Evolutionary conservation across 2,329 filamentous ascomycete species (phyloP).

Genomic region (Fusarium falciforme): DNA sequence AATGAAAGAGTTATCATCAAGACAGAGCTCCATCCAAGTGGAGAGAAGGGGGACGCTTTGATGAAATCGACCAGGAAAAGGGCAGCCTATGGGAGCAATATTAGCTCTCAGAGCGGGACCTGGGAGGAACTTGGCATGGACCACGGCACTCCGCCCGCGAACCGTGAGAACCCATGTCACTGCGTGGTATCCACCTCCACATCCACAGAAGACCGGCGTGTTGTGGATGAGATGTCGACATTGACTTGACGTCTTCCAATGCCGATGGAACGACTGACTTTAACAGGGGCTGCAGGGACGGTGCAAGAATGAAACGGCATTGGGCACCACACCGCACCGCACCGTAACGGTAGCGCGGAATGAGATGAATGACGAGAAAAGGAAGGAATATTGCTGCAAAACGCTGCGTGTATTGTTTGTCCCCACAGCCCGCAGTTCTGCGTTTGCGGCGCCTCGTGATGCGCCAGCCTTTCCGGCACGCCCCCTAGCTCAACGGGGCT

Average conservation of each 20-base stretch:
- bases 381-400: neutral
- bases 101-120: slow-evolving; percentile 24
- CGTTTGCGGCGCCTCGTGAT: slow-evolving; percentile 42
- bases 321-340: neutral
- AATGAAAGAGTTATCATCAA: neutral
- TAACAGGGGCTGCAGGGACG: neutral
- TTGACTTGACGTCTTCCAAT: neutral
- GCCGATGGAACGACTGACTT: neutral
- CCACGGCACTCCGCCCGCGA: slow-evolving; percentile 26
- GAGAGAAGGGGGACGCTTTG: slow-evolving; percentile 20
- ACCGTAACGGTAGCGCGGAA: slow-evolving; percentile 3
- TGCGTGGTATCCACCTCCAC: slow-evolving; percentile 34
- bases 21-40: slow-evolving; percentile 6
- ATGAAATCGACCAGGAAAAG: slow-evolving; percentile 30
- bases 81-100: slow-evolving; percentile 15
- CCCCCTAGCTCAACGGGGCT: slow-evolving; percentile 26
- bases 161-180: slow-evolving; percentile 32
- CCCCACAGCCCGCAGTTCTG: slow-evolving; percentile 37
- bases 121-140: slow-evolving; percentile 24
- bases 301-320: neutral
- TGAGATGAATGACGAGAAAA: slow-evolving; percentile 15
- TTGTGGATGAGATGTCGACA: neutral
- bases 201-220: slow-evolving; percentile 12
- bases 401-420: neutral
- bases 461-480: slow-evolving; percentile 32